phyloP scores from a whole-genome alignment of 1,284 basidiomycete genomes.

The Cutaneotrichosporon dermatis region DNA sequence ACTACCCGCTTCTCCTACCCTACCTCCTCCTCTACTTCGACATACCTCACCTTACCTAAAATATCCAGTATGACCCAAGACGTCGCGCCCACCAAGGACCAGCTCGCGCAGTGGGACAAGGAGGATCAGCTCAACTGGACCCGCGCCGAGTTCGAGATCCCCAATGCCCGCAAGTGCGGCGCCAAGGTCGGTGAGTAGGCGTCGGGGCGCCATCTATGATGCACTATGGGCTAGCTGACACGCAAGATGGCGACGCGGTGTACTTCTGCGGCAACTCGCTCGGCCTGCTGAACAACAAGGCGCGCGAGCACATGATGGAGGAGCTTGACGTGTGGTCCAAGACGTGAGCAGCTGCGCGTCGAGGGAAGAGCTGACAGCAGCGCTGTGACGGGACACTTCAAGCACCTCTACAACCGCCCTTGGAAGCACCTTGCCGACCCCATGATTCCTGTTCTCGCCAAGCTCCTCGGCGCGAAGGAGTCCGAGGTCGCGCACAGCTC shows the following conservation, averaged over 20 bases:
- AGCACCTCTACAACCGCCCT: slow-evolving; percentile 72
- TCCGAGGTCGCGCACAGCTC: slow-evolving; percentile 93
- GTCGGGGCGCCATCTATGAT: too few species aligned
- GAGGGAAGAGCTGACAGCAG: too few species aligned
- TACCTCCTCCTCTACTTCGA: too few species aligned
- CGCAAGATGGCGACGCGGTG: slow-evolving; percentile 49
- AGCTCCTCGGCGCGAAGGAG: slow-evolving; percentile 78
- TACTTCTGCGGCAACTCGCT: slow-evolving; percentile 98
- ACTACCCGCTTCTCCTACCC: too few species aligned
- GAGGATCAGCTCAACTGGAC: slow-evolving; percentile 44
- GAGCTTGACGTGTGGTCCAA: slow-evolving; percentile 85
- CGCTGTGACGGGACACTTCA: slow-evolving; percentile 86
- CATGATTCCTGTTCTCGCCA: slow-evolving; percentile 70
- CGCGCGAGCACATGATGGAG: slow-evolving; percentile 68
- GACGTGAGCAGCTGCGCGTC: slow-evolving; percentile 46
- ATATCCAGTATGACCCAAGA: slow-evolving; percentile 5
- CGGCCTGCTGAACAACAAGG: slow-evolving; percentile 72
- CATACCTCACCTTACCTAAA: background rate
- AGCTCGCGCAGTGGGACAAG: slow-evolving; percentile 30
- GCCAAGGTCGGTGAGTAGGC: slow-evolving; percentile 37
- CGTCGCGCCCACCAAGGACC: slow-evolving; percentile 17
- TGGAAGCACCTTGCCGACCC: slow-evolving; percentile 79
- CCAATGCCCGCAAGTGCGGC: slow-evolving; percentile 39
- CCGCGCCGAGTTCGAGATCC: slow-evolving; percentile 47
- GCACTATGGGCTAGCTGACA: background rate